Percentiles rank a stretch among this genome's conserved stretches.
These are phyloP conservation scores for Aspergillus homomorphus DNA, from an alignment of 495 filamentous ascomycete species.

Conservation along the genomic window DNA sequence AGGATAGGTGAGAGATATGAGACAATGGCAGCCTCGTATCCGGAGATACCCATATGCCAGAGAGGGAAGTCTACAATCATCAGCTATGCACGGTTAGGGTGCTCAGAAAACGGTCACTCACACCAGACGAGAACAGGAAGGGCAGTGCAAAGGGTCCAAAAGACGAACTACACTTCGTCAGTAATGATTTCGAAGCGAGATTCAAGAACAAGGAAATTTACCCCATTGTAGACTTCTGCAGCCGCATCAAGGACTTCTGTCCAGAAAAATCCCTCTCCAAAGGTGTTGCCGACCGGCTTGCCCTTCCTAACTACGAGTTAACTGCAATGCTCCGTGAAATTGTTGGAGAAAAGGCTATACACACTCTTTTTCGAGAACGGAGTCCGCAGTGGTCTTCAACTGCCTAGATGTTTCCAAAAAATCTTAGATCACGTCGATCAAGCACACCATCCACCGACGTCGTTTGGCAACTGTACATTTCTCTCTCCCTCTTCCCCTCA, in stretches of 20 bases:
- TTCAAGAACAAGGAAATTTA: conserved; percentile 37
- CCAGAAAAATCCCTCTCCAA: conserved; percentile 71
- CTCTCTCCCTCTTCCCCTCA: conserved; percentile 30
- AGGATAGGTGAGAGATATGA: conserved; percentile 77
- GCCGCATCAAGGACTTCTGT: conserved; percentile 71
- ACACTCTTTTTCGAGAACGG: conserved; percentile 86
- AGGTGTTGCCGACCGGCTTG: conserved; percentile 66
- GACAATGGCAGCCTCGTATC: conserved; percentile 88
- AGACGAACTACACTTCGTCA: conserved; percentile 67
- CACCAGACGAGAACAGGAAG: conserved; percentile 91
- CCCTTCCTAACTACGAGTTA: conserved; percentile 65
- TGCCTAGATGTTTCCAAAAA: conserved; percentile 42
- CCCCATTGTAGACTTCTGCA: conserved; percentile 91
- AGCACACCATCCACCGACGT: conserved; percentile 27
- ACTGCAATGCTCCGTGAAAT: conserved; percentile 16
- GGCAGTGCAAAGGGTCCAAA: conserved; percentile 92
- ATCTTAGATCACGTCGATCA: conserved; percentile 45
- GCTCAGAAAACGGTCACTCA: conserved; percentile 48
- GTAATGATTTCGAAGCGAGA: conserved; percentile 1
- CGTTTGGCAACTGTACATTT: conserved; percentile 49
- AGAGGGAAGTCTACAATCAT: conserved; percentile 77
- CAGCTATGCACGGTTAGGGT: conserved; percentile 9
- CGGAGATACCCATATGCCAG: conserved; percentile 99
- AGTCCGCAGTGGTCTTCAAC: conserved; percentile 64
- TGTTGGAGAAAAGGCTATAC: conserved; percentile 33